Evolutionary conservation across 768 basidiomycete genomes (phyloP), one percentile per base, ranked within the genome.

Genomic region (Lactarius indigo): DNA sequence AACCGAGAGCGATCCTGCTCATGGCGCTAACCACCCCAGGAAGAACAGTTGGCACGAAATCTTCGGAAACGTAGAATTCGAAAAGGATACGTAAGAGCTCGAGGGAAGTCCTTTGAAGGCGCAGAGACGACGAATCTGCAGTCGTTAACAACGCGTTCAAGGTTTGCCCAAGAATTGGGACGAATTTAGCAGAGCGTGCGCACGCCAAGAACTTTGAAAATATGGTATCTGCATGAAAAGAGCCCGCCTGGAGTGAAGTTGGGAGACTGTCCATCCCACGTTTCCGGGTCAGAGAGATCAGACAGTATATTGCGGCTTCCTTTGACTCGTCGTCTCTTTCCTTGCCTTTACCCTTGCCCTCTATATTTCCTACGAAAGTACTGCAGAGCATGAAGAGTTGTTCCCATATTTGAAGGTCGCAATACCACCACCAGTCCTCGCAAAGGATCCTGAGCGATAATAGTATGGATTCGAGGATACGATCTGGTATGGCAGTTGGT

Each of bases 341-440:
- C 73, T 84, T 89, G 18, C 76, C 82, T 73, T 87, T 90, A n/a
- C 83, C 87, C 74, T 86, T 92, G 28, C 79, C 81, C 63, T 87
- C 89, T 10, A 89, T 78, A 17, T 85, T 83, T 23, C 87, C 87
- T 7, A 91, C 75, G 37, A 90, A 79, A 18, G 88, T 83, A 41
- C 85, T 84, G 69, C 82, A 89, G 18, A 93, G 79, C 80, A 87
- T 89, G 75, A 96, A 92, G 30, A 94, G 78, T 72, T 97, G 94
- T 73, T 90, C 88, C 94, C 94, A 96, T 31, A 86, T 76, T 62
- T 80, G 80, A 42, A 84, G 58, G 56, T 92, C 91, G 73, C 88
- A 88, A 23, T 80, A 79, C 90, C 91, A 92, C 92, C 93, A 95
- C 89, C 92, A 93, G n/a, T 81, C 78, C 23, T 86, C 82, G 69